Base-by-base conservation (phyloP, 2,329 filamentous ascomycete genomes). In the Penicillium paneum region DNA sequence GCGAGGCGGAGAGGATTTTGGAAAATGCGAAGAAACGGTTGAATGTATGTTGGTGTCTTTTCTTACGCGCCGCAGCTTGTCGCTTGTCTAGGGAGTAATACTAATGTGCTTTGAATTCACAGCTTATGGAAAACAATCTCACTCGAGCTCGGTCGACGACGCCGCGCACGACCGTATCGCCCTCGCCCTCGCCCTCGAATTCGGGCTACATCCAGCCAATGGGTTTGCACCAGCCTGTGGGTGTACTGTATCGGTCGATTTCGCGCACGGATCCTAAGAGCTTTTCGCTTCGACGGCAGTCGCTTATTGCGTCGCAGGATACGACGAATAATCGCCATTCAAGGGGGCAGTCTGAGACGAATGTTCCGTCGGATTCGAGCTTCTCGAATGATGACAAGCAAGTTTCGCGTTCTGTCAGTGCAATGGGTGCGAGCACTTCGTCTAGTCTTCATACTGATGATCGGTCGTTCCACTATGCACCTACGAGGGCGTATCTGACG, bases 81-180 rank as follows among this genome's bases (percentile, higher is more conserved):
- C 21, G 26, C 15, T 13, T 39, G 46, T n/a, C 26, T n/a, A 28
- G 38, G 42, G 10, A 11, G 15, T 13, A 49, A 58, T 55, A 51
- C 64, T 69, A 52, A 67, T 51, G 17, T 40, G 32, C 5, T 40
- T 51, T 38, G 29, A 35, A 51, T 46, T 17, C 21, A 70, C 6
- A 95, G 91, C 89, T 90, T 31, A 96, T 97, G 91, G 93, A 97
- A 74, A 91, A 88, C 35, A 97, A 97, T 64, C 79, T 97, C 19
- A 87, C 82, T 54, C 87, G 90, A 57, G 92, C 91, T 29, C 84
- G 90, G 64, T 85, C 83, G 59, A 87, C 87, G 10, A 87, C 87
- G 8, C 78, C 90, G 24, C 79, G 83, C 12, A 66, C 74, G 7
- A 79, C 81, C 24, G 76, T 78, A 46, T 76, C 77, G 49, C 74